Evolutionary conservation across 352 stramenopile genomes (phyloP).

Genomic region (Phytophthora pluvialis): DNA sequence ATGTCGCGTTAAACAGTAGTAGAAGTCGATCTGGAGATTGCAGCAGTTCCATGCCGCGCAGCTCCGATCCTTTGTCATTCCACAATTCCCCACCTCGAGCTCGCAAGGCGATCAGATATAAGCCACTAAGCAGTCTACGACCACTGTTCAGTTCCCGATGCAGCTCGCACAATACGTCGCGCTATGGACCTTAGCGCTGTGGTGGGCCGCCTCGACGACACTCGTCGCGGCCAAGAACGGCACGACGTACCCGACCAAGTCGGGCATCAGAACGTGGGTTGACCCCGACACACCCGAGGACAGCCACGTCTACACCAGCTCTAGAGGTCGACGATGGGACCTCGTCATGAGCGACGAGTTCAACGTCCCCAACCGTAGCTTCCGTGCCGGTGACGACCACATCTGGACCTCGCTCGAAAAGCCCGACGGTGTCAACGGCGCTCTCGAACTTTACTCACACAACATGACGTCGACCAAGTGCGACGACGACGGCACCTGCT

Average conservation of each 20-base stretch:
- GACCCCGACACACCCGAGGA: constrained; percentile 56
- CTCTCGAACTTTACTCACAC: constrained; percentile 93
- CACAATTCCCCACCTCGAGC: constrained; percentile 21
- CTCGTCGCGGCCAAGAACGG: constrained; percentile 19
- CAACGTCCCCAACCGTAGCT: constrained; percentile 61
- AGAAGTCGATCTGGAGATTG: neutral
- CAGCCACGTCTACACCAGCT: constrained; percentile 38
- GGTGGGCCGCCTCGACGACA: constrained; percentile 5
- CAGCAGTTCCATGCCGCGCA: neutral
- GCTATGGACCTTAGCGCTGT: constrained; percentile 17
- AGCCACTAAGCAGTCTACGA: neutral
- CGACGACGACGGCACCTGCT: constrained; percentile 50
- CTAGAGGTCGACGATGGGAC: constrained; percentile 59
- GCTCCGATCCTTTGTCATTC: constrained; percentile 11
- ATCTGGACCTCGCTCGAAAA: constrained; percentile 87
- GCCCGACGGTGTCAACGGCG: constrained; percentile 74
- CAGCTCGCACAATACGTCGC: constrained; percentile 6
- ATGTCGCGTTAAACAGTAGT: constrained; percentile 27
- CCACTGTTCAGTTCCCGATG: constrained; percentile 10
- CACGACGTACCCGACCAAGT: constrained; percentile 52
- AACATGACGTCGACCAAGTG: constrained; percentile 66
- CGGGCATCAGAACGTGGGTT: constrained; percentile 55
- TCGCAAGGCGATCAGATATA: constrained; percentile 5
- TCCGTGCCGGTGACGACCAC: constrained; percentile 90
- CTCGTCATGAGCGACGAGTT: constrained; percentile 82